phyloP scores from a whole-genome alignment of 75 land plant species.

The Ceratopteris richardii region DNA sequence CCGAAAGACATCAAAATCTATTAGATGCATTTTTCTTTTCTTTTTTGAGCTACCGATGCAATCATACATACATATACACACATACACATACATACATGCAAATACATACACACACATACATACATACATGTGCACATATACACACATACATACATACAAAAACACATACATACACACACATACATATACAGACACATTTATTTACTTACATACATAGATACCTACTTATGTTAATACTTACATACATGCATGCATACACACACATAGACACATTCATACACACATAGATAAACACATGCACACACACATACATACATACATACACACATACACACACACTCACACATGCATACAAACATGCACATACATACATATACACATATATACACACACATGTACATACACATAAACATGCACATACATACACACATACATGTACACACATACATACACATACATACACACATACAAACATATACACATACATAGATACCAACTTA shows the following conservation, averaged over 20 bases:
- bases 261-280: no score
- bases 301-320: background rate
- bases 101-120: conserved; percentile 5
- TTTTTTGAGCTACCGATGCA: no score
- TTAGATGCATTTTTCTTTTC: no score
- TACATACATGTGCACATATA: background rate
- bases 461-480: no score
- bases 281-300: no score
- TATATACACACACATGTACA: background rate
- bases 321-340: background rate
- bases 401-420: background rate
- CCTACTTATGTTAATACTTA: no score
- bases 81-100: conserved; percentile 1
- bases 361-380: background rate
- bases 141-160: background rate
- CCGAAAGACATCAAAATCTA: no score
- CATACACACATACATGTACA: background rate
- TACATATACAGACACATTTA: background rate
- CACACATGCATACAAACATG: background rate
- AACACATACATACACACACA: background rate
- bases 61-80: conserved; percentile 1
- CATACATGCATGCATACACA: no score
- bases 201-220: no score
- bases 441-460: background rate
- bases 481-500: no score